phyloP scores from a whole-genome alignment of 345 rosid species.

The Moringa oleifera region DNA sequence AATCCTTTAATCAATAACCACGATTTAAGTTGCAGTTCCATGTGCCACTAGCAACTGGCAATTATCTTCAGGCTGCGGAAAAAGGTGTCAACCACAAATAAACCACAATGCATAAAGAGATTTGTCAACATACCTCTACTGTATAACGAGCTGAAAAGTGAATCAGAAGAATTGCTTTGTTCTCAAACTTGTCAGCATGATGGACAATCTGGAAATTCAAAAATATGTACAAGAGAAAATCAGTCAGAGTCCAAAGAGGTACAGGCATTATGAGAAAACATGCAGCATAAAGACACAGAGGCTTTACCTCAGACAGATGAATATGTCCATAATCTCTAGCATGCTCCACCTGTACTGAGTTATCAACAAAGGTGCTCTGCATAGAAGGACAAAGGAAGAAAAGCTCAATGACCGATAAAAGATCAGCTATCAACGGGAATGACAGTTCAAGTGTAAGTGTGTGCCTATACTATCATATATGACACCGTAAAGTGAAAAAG shows the following conservation, averaged over 20 bases:
- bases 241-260: too few species aligned
- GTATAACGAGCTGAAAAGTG: slow-evolving; percentile 91
- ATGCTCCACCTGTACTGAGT: slow-evolving; percentile 61
- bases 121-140: slow-evolving; percentile 46
- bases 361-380: slow-evolving; percentile 82
- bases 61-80: not conserved
- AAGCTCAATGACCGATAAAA: too few species aligned
- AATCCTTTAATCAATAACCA: not conserved
- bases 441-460: too few species aligned
- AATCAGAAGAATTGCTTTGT: slow-evolving; percentile 80
- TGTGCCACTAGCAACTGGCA: slow-evolving; percentile 5
- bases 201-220: slow-evolving; percentile 50
- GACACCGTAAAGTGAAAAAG: too few species aligned
- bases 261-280: too few species aligned
- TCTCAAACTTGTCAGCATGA: slow-evolving; percentile 61
- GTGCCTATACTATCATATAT: too few species aligned
- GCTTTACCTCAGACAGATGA: slow-evolving; percentile 73
- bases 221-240: not conserved
- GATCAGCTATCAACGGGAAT: too few species aligned
- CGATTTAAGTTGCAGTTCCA: not conserved
- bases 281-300: too few species aligned
- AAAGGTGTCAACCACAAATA: not conserved
- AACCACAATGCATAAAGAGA: slow-evolving; percentile 1
- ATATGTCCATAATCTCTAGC: slow-evolving; percentile 92
- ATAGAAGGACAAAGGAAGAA: slow-evolving; percentile 6